Percentiles rank a stretch among this genome's conserved stretches.
Conservation (phyloP, 441 rosid genomes). For the Arabidopsis lyrata region DNA sequence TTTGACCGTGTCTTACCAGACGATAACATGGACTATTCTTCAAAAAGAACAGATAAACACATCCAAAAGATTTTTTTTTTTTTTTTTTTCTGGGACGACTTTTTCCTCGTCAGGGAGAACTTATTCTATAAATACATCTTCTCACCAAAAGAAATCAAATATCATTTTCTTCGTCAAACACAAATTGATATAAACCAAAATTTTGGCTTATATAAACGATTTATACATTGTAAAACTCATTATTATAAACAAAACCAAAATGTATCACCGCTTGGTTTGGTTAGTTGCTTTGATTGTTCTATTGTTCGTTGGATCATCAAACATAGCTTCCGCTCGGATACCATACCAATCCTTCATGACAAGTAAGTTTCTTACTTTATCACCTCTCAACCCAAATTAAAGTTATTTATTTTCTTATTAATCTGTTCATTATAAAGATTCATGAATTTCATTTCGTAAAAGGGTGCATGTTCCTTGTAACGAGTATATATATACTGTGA, state of each 20-base stretch:
- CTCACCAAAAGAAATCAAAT: background rate
- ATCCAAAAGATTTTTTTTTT: too few relatives aligned
- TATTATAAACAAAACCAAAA: background rate
- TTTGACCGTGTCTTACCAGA: constrained; percentile 2
- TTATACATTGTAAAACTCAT: background rate
- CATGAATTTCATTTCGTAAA: background rate
- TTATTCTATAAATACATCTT: constrained; percentile 6
- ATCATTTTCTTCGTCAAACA: background rate
- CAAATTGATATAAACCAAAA: too few relatives aligned
- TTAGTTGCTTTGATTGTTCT: constrained; percentile 22
- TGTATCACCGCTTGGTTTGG: constrained; percentile 22
- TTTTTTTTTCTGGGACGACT: background rate
- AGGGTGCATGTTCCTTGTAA: background rate
- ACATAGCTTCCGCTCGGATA: constrained; percentile 22
- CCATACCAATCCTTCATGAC: background rate
- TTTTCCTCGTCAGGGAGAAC: background rate
- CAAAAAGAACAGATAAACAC: background rate
- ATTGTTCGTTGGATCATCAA: constrained; percentile 23
- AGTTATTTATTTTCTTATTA: background rate
- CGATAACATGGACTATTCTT: constrained; percentile 11
- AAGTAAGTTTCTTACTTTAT: too few relatives aligned
- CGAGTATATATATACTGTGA: background rate
- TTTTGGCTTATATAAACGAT: background rate
- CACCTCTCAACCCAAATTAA: background rate
- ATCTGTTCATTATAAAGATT: background rate